These are phyloP conservation scores for Cucurbita maxima DNA, from an alignment of 306 rosid species.

Conservation along the genomic window DNA sequence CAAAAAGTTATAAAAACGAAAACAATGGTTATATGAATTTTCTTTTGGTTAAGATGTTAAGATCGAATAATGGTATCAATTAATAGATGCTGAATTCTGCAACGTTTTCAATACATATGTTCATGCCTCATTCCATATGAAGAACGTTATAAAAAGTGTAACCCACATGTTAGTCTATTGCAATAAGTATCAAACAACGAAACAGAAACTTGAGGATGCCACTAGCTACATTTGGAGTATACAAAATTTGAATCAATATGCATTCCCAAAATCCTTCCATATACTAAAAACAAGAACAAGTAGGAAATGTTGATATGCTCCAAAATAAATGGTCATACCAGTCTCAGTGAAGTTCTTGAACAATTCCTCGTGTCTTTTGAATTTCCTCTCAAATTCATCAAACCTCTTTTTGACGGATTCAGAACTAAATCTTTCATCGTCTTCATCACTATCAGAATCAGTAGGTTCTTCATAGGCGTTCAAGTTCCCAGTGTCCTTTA, in stretches of 20 bases:
- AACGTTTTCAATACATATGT: neutral
- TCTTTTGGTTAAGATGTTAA: neutral
- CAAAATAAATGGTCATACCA: slow-evolving; percentile 15
- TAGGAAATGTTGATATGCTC: neutral
- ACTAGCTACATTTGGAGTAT: neutral
- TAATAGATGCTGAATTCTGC: neutral
- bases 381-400: slow-evolving; percentile 48
- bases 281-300: neutral
- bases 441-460: slow-evolving; percentile 72
- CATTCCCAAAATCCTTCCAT: neutral
- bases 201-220: neutral
- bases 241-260: neutral
- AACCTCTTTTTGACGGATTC: slow-evolving; percentile 28
- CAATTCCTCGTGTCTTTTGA: slow-evolving; percentile 44
- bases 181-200: neutral
- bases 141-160: neutral
- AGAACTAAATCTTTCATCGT: slow-evolving; percentile 30
- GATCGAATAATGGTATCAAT: neutral
- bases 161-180: neutral
- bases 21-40: neutral
- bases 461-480: slow-evolving; percentile 47
- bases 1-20: neutral
- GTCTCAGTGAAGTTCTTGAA: slow-evolving; percentile 36
- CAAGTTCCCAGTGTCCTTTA: slow-evolving; percentile 21
- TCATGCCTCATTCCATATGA: neutral